Evolutionary conservation across 768 basidiomycete species (phyloP), one percentile per base, ranked within the genome.

Genomic region (Leucogyrophana mollusca): DNA sequence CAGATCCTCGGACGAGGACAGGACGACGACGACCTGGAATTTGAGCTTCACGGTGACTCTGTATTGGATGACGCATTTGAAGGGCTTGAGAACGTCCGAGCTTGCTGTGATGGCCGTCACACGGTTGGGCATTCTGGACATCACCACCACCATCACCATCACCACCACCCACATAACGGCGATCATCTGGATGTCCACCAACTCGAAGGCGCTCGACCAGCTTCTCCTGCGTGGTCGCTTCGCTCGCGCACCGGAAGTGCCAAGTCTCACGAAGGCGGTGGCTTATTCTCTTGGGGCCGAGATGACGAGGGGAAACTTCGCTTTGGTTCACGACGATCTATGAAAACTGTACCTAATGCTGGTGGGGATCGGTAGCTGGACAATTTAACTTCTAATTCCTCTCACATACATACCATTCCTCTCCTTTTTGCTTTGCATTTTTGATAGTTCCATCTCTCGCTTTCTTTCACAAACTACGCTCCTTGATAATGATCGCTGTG

Each of bases 21-120:
- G 17, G 78, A 83, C 10, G 77, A 80, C 0, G 82, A 82, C 3
- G 89, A 85, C 17, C 70, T 88, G 1, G 88, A 90, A 56, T 90
- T 94, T 58, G 90, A 94, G 68, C 70, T 93, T 24, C 85, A 94
- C 55, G 88, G 81, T 16, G 86, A 83, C 16, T 73, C 74, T 17
- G 63, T 78, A 52, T 86, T 82, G 10, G 89, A 90, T 53, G 83
- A 83, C 24, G 90, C 82, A 4, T 98, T 81, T 61, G 94, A 97
- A 58, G 94, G 93, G 0, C 65, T 98, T 45, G 94, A 97, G 71
- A 97, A 98, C 57, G 94, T 97, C 17, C 79, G 95, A 18, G 93
- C 88, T 1, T 93, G 90, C 62, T 93, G 90, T 56, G 89, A 91
- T 61, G 90, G 90, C 16, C 76, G 81, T 42, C 91, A 94, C 65